Percentiles rank a stretch among this genome's conserved stretches.
These are phyloP conservation scores for Colletotrichum sidae DNA, from an alignment of 2,329 filamentous ascomycete species.

Conservation along the genomic window DNA sequence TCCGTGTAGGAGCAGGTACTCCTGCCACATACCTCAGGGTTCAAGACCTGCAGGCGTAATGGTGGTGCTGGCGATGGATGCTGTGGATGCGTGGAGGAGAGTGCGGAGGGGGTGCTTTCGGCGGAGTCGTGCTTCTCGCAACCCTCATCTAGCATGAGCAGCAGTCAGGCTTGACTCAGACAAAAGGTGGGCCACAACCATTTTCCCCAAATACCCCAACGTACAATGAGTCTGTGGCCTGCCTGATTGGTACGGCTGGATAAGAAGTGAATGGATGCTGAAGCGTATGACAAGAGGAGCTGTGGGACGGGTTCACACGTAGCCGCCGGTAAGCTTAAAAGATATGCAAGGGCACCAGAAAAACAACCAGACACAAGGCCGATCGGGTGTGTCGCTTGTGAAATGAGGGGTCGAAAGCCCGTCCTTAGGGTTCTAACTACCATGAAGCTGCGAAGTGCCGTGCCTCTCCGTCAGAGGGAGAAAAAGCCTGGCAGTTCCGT, in stretches of 20 bases:
- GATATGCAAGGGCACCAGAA: slow-evolving; percentile 16
- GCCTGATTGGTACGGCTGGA: slow-evolving; percentile 35
- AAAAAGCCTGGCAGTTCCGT: slow-evolving; percentile 11
- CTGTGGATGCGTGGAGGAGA: slow-evolving; percentile 35
- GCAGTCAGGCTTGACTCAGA: slow-evolving; percentile 25
- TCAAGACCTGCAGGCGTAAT: slow-evolving; percentile 26
- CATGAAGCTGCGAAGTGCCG: slow-evolving; percentile 16
- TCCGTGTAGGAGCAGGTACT: slow-evolving; percentile 13
- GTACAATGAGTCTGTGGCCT: slow-evolving; percentile 3
- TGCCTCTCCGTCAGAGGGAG: slow-evolving; percentile 13
- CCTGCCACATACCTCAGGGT: slow-evolving; percentile 24
- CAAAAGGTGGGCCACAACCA: slow-evolving; percentile 9
- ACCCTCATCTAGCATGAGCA: slow-evolving; percentile 16
- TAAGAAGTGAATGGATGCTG: background rate
- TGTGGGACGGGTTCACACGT: slow-evolving; percentile 32
- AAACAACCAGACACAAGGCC: no score
- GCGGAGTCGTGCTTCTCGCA: slow-evolving; percentile 27
- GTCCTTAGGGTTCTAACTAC: background rate
- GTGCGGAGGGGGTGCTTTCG: slow-evolving; percentile 25
- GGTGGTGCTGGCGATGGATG: slow-evolving; percentile 30
- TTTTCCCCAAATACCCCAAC: slow-evolving; percentile 33
- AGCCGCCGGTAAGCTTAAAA: slow-evolving; percentile 35
- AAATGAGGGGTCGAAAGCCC: no score
- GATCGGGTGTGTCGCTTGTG: no score
- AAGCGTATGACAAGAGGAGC: slow-evolving; percentile 1